These are phyloP conservation scores for Cutaneotrichosporon mucoides DNA, from an alignment of 1,284 basidiomycete species.

Conservation along the genomic window DNA sequence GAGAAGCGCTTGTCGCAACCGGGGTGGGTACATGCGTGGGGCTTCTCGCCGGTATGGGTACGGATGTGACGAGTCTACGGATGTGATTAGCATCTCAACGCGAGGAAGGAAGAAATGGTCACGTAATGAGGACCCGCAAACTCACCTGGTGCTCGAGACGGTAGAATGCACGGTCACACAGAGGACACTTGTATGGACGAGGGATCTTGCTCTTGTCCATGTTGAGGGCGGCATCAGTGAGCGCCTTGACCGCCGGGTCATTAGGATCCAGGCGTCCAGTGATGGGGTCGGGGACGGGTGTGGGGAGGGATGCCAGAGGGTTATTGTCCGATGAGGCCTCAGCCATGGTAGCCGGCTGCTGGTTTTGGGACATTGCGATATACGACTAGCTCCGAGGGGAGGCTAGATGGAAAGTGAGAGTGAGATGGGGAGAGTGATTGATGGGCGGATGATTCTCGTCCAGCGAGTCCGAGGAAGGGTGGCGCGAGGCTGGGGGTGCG, in stretches of 20 bases:
- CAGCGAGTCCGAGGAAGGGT: background rate
- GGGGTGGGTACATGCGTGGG: conserved; percentile 86
- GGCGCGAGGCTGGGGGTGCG: background rate
- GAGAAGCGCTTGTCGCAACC: conserved; percentile 99
- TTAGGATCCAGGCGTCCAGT: conserved; percentile 51
- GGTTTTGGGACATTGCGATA: conserved; percentile 5
- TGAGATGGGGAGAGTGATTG: background rate
- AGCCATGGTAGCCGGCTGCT: conserved; percentile 12
- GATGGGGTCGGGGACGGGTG: conserved; percentile 46
- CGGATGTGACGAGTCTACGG: conserved; percentile 90
- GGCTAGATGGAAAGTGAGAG: background rate
- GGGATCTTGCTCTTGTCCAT: conserved; percentile 57
- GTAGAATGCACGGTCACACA: conserved; percentile 87
- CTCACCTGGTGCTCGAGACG: conserved; percentile 85
- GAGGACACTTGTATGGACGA: conserved; percentile 89
- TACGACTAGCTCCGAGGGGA: background rate
- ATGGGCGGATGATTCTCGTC: background rate
- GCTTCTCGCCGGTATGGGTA: conserved; percentile 97
- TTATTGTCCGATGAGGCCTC: conserved; percentile 13
- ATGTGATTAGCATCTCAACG: conserved; percentile 6
- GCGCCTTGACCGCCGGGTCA: conserved; percentile 50
- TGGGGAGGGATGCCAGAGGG: conserved; percentile 20
- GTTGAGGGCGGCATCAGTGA: conserved; percentile 50
- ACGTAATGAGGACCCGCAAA: conserved; percentile 13
- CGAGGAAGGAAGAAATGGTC: background rate